A percentile compares a stretch with the other conserved stretches of the same genome.
Evolutionary conservation across 2,329 filamentous ascomycete genomes (phyloP).

Genomic region (Clonostachys byssicola): DNA sequence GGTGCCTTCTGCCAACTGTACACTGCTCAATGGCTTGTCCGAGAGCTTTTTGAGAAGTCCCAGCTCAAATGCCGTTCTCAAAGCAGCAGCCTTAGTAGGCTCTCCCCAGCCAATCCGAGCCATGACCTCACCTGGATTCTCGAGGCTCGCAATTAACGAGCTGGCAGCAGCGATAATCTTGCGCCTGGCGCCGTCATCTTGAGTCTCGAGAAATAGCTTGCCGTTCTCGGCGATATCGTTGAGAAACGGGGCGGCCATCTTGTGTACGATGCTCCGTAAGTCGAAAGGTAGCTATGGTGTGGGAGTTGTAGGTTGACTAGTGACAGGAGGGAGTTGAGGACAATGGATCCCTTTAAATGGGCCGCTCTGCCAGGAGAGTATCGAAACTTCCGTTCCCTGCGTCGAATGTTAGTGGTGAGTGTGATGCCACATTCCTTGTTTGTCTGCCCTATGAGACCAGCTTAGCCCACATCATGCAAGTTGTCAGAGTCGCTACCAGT

Average conservation of each 20-base stretch:
- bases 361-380: no score
- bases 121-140: conserved; percentile 7
- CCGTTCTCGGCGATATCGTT: background rate
- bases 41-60: conserved; percentile 8
- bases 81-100: conserved; percentile 7
- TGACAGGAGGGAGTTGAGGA: no score
- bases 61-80: conserved; percentile 8
- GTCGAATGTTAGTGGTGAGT: no score
- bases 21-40: conserved; percentile 3
- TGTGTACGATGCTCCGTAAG: no score
- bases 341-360: no score
- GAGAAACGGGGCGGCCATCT: background rate
- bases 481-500: no score
- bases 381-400: no score
- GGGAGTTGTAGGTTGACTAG: no score
- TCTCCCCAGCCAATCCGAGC: conserved; percentile 9
- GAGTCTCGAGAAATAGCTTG: background rate
- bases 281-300: no score
- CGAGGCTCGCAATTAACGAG: conserved; percentile 6
- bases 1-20: conserved; percentile 4
- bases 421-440: no score
- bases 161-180: conserved; percentile 4
- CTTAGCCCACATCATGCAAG: no score
- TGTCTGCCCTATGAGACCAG: no score
- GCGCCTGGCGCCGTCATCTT: conserved; percentile 4